Conservation (phyloP, 2,329 filamentous ascomycete genomes). For the Lachnellula hyalina region DNA sequence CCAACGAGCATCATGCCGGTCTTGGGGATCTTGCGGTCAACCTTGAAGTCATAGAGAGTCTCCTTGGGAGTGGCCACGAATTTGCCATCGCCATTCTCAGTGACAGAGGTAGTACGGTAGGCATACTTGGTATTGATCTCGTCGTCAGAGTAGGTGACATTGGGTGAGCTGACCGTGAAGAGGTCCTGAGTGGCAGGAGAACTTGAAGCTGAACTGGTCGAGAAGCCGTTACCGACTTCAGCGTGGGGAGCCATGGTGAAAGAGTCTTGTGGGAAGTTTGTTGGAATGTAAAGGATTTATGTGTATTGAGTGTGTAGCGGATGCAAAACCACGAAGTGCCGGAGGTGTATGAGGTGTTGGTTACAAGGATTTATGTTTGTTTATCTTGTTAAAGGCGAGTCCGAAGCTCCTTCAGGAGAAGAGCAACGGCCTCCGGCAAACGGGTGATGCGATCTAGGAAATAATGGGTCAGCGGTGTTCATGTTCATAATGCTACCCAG, state of each 20-base stretch:
- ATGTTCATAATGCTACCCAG: background rate
- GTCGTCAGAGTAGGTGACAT: constrained; percentile 82
- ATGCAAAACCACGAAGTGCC: background rate
- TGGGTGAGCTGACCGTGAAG: constrained; percentile 87
- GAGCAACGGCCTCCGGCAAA: constrained; percentile 95
- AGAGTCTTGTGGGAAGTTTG: constrained; percentile 18
- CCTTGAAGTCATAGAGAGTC: constrained; percentile 95
- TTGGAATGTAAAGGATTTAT: background rate
- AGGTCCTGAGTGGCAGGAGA: constrained; percentile 49
- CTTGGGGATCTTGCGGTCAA: constrained; percentile 88
- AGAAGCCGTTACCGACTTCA: constrained; percentile 49
- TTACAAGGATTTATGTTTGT: constrained; percentile 28
- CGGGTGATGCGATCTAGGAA: constrained; percentile 78
- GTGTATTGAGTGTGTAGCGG: background rate
- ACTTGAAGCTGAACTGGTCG: constrained; percentile 50
- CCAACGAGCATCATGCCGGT: constrained; percentile 96
- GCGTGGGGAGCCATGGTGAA: constrained; percentile 90
- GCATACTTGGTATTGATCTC: constrained; percentile 93
- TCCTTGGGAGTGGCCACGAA: constrained; percentile 81
- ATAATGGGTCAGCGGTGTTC: constrained; percentile 4
- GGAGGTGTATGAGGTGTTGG: constrained; percentile 21
- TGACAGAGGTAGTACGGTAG: constrained; percentile 88
- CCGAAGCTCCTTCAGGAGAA: constrained; percentile 78
- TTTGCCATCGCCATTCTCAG: constrained; percentile 62
- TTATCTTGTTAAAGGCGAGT: constrained; percentile 56